Conservation (phyloP, 2,329 filamentous ascomycete species). For the Xylaria sp. region DNA sequence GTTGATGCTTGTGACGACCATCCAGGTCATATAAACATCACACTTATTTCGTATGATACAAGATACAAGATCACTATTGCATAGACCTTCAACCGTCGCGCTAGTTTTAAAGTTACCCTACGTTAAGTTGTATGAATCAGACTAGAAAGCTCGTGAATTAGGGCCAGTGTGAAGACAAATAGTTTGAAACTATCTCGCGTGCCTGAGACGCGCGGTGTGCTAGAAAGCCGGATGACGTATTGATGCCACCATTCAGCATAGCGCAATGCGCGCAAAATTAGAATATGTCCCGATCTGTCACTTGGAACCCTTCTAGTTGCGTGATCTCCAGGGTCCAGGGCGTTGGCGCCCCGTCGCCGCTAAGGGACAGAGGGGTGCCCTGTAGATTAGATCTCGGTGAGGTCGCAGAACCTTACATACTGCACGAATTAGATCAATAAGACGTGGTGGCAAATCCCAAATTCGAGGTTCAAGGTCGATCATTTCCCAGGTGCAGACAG, state of each 20-base stretch:
- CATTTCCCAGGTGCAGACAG: background rate
- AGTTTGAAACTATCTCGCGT: background rate
- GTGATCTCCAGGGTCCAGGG: constrained; percentile 14
- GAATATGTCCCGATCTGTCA: constrained; percentile 6
- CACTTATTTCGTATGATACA: background rate
- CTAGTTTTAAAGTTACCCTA: background rate
- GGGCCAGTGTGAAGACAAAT: background rate
- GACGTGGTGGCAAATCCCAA: background rate
- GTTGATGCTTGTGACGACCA: too few species aligned
- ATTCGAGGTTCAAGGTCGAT: background rate
- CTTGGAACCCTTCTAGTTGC: background rate
- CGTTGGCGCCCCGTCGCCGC: constrained; percentile 7
- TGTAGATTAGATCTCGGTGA: constrained; percentile 12
- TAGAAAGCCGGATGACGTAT: background rate
- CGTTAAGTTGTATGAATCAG: background rate
- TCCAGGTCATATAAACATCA: background rate
- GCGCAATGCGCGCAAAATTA: background rate
- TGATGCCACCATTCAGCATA: background rate
- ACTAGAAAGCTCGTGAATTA: background rate
- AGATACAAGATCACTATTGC: background rate
- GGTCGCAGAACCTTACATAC: background rate
- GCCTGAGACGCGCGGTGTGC: background rate
- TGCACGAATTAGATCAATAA: background rate
- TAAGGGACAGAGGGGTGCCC: background rate
- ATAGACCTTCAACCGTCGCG: background rate